Evolutionary conservation across 768 basidiomycete species (phyloP).

Genomic region (Cantharellus cinnabarinus): DNA sequence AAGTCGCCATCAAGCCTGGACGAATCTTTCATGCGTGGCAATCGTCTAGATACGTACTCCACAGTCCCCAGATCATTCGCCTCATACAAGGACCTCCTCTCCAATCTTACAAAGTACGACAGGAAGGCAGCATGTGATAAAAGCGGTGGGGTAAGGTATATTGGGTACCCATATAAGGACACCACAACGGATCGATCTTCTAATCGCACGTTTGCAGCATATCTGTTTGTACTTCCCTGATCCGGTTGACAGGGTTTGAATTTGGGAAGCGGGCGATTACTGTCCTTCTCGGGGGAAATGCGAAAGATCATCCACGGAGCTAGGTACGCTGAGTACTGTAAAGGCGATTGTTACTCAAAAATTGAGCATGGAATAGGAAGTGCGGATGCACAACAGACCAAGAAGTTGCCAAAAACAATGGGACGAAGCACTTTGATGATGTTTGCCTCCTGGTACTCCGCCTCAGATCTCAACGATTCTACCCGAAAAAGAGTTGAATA

Average conservation of each 20-base stretch:
- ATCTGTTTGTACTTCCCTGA: background rate
- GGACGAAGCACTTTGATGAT: constrained; percentile 5
- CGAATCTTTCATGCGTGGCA: background rate
- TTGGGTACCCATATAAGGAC: constrained; percentile 3
- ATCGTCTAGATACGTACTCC: background rate
- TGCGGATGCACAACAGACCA: background rate
- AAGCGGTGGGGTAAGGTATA: constrained; percentile 3
- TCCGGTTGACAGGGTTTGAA: background rate
- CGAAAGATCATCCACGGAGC: constrained; percentile 6
- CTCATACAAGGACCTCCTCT: constrained; percentile 1
- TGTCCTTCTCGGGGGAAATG: background rate
- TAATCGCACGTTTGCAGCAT: background rate
- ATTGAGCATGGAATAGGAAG: background rate
- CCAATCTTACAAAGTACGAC: constrained; percentile 7
- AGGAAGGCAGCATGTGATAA: constrained; percentile 7
- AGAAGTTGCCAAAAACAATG: constrained; percentile 5
- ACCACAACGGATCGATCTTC: constrained; percentile 1
- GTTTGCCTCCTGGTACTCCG: background rate
- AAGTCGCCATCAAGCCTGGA: background rate
- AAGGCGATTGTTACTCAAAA: background rate
- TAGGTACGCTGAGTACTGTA: constrained; percentile 6
- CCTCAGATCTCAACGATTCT: background rate
- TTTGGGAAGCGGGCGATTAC: background rate
- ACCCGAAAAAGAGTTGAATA: background rate
- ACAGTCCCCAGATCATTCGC: background rate